A percentile compares a stretch with the other conserved stretches of the same genome.
Conservation (phyloP, 106 monocot genomes). For the Dendrobium huoshanense region DNA sequence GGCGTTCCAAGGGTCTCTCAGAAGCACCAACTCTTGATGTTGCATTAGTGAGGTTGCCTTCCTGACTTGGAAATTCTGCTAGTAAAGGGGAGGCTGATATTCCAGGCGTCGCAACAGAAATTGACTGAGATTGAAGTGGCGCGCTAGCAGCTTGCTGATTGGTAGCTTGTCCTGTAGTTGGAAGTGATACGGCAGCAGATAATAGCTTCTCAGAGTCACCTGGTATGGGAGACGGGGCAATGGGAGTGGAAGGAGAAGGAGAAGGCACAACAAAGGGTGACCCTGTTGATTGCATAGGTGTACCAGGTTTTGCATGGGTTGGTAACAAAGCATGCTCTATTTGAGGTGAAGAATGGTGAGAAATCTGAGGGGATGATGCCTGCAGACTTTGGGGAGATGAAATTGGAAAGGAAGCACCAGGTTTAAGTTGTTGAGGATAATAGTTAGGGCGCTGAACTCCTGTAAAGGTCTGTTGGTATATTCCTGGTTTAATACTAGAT, state of each 20-base stretch:
- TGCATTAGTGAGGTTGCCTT: slow-evolving; percentile 42
- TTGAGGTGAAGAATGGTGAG: slow-evolving; percentile 91
- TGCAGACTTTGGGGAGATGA: slow-evolving; percentile 89
- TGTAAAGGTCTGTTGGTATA: slow-evolving; percentile 46
- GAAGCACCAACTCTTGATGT: slow-evolving; percentile 30
- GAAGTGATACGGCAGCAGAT: slow-evolving; percentile 32
- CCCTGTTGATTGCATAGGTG: slow-evolving; percentile 56
- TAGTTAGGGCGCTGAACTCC: slow-evolving; percentile 45
- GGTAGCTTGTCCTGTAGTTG: slow-evolving; percentile 27
- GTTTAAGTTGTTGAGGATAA: slow-evolving; percentile 63
- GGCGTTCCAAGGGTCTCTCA: slow-evolving; percentile 65
- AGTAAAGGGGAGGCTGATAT: slow-evolving; percentile 93
- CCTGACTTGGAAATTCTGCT: slow-evolving; percentile 54
- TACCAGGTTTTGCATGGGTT: slow-evolving; percentile 59
- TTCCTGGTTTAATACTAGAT: slow-evolving; percentile 51
- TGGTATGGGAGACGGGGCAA: slow-evolving; percentile 67
- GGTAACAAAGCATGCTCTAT: slow-evolving; percentile 58
- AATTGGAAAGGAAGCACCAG: slow-evolving; percentile 49
- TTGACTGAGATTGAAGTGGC: slow-evolving; percentile 34
- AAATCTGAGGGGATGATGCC: slow-evolving; percentile 83
- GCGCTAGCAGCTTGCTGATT: slow-evolving; percentile 25
- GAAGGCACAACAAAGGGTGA: slow-evolving; percentile 71
- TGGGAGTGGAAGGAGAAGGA: slow-evolving; percentile 78
- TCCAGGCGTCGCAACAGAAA: slow-evolving; percentile 73
- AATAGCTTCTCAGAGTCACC: slow-evolving; percentile 65